Base-by-base conservation (phyloP, 2,329 filamentous ascomycete genomes). In the Cercospora zeina region DNA sequence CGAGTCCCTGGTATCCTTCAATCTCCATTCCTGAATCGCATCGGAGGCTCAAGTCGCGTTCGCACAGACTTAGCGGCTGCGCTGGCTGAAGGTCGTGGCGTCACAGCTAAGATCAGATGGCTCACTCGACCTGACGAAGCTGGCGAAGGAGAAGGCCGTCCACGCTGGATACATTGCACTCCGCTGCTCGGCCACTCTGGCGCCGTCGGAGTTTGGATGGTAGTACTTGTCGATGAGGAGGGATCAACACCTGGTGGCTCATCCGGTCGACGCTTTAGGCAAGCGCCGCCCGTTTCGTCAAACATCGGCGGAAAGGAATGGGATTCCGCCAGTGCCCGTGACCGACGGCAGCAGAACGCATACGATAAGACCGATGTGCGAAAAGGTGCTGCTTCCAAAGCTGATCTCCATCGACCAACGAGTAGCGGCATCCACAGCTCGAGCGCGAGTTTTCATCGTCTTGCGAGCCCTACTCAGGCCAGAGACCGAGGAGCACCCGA, bases 81-180 rank as follows among this genome's bases (percentile, higher is more conserved):
- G 0, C 82, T 93, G 21, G 82, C 83, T 4, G 83, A 87, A 68
- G 88, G 88, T 0, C 83, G 85, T 49, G 87, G 88, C 51, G 86
- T 92, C 4, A 92, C 89, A 1, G 88, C 88, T 3, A 90, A 90
- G 71, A 83, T 93, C 13, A 83, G 85, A 57, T 93, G 89, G 89
- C 76, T 90, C 1, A 81, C 79, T 50, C 78, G 79, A 27, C 66
- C 77, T 1, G 72, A 75, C 61, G 73, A 73, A 51, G 69, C 72
- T 33, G 72, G 71, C 8, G 73, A 75, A 58, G 81, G 80, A 39
- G 79, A 85, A 56, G 89, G 88, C 0, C 81, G 87, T 16, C 82
- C 83, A 54, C 82, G 88, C 47, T 92, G 89, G 89, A 88, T 92
- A 42, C 89, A 92, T 73, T 89, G 88, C 71, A 92, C 89, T 21